Base-by-base conservation (phyloP, 2,329 filamentous ascomycete species). In the Colletotrichum tamarilloi region DNA sequence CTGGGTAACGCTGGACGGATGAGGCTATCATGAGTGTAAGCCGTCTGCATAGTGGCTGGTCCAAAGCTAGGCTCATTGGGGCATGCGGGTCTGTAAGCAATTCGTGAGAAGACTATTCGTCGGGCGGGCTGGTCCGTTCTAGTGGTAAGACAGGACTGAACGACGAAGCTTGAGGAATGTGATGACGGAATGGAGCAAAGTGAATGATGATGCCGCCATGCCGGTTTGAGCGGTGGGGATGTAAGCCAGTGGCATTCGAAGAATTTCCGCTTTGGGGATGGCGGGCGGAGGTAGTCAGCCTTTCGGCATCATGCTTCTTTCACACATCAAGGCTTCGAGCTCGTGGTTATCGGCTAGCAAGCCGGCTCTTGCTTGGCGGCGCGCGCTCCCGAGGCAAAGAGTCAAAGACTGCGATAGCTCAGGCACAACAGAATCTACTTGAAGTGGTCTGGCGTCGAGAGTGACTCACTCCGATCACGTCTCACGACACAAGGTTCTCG, bases 11-110 rank as follows among this genome's bases (percentile, higher is more conserved):
- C 19, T 53, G 35, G 53, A 60, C 66, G 66, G 60, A 73, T 69
- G 70, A 70, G 28, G 67, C 60, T 8, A 70, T 73, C 66, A 22
- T 22, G 60, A 46, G 32, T 69, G 67, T 70, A 73, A 62, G 67
- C 67, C 59, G 16, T 55, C 67, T 56, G 55, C 60, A 70, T 46
- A 14, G 19, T 38, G n/a, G n/a, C 58, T 35, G 46, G 19, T 32
- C 16, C 49, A 42, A 12, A 12, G 24, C 55, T 56, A 68, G n/a
- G 12, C 69, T 53, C 4, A n/a, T 64, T 56, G 46, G 14, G 55
- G 55, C 22, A 35, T 49, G 24, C n/a, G 11, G 35, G 19, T 5
- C 14, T 70, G 70, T 73, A 65, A 70, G 66, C 67, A 12, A 26
- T 24, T 22, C 22, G 35, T 26, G 49, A 11, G 7, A 5, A n/a